Conservation (phyloP, 306 rosid genomes). For the Gynostemma pentaphyllum region DNA sequence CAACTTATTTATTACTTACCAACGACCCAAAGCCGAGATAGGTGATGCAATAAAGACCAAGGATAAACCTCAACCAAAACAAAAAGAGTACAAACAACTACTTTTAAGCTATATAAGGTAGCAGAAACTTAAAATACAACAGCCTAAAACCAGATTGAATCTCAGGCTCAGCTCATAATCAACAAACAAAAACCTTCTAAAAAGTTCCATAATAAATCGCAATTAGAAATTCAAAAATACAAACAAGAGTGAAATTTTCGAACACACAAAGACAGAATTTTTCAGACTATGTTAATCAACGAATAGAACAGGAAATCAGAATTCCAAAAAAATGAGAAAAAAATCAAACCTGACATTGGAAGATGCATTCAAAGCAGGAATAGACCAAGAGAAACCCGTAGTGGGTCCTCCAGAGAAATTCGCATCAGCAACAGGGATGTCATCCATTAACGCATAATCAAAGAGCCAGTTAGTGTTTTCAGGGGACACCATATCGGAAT, state of each 20-base stretch:
- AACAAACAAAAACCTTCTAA: too few species aligned
- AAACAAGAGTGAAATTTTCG: not conserved
- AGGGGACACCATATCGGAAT: conserved; percentile 57
- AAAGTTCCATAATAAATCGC: conserved; percentile 1
- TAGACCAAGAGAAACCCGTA: conserved; percentile 60
- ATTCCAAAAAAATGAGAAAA: not conserved
- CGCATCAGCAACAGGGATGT: conserved; percentile 43
- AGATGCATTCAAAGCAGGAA: conserved; percentile 33
- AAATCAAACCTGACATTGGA: conserved; percentile 40
- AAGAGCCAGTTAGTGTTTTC: conserved; percentile 79
- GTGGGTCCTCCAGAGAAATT: conserved; percentile 40
- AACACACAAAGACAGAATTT: not conserved
- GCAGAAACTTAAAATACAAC: too few species aligned
- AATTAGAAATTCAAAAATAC: not conserved
- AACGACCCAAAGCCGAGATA: not conserved
- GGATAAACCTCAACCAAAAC: not conserved
- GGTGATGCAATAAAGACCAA: not conserved
- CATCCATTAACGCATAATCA: conserved; percentile 71
- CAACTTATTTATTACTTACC: too few species aligned
- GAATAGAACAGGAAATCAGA: not conserved
- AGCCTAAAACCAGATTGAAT: not conserved
- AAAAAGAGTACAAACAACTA: not conserved
- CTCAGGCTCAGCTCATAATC: not conserved
- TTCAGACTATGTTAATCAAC: not conserved
- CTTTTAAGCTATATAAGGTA: not conserved